Conservation (phyloP, 2,329 filamentous ascomycete species). For the Claviceps pazoutovae region DNA sequence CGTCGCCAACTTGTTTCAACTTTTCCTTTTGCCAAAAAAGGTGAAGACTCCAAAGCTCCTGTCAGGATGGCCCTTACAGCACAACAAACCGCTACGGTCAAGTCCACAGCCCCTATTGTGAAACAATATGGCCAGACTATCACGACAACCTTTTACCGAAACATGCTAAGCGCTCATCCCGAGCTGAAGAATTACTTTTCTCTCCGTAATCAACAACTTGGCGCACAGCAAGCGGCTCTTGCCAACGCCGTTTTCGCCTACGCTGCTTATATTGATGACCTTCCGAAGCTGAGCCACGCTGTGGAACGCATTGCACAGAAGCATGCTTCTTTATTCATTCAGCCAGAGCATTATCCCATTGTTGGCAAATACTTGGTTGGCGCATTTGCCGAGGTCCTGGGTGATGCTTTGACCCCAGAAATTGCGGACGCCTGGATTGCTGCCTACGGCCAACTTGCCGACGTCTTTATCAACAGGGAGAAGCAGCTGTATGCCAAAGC, state of each 20-base stretch:
- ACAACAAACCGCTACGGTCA: conserved; percentile 56
- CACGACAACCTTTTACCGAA: conserved; percentile 59
- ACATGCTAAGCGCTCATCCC: conserved; percentile 50
- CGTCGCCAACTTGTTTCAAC: no score
- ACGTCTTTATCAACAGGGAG: conserved; percentile 56
- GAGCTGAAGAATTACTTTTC: conserved; percentile 59
- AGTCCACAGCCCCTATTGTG: conserved; percentile 61
- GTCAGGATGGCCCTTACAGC: conserved; percentile 38
- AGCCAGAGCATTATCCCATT: conserved; percentile 54
- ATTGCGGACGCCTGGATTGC: conserved; percentile 57
- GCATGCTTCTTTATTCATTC: conserved; percentile 57
- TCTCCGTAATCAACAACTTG: conserved; percentile 51
- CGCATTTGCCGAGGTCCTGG: conserved; percentile 54
- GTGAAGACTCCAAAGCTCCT: no score
- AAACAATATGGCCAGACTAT: conserved; percentile 54
- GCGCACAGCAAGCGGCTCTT: conserved; percentile 55
- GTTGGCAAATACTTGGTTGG: conserved; percentile 55
- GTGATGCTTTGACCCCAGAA: conserved; percentile 49
- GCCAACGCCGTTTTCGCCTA: conserved; percentile 58
- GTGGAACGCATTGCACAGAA: conserved; percentile 63
- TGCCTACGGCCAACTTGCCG: conserved; percentile 57
- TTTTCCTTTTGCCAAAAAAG: no score
- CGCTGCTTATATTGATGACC: conserved; percentile 57
- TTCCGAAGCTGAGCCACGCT: conserved; percentile 40
- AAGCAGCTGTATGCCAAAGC: conserved; percentile 41